Evolutionary conservation across 2,329 filamentous ascomycete species (phyloP).

Genomic region (Tolypocladium endophyticum): DNA sequence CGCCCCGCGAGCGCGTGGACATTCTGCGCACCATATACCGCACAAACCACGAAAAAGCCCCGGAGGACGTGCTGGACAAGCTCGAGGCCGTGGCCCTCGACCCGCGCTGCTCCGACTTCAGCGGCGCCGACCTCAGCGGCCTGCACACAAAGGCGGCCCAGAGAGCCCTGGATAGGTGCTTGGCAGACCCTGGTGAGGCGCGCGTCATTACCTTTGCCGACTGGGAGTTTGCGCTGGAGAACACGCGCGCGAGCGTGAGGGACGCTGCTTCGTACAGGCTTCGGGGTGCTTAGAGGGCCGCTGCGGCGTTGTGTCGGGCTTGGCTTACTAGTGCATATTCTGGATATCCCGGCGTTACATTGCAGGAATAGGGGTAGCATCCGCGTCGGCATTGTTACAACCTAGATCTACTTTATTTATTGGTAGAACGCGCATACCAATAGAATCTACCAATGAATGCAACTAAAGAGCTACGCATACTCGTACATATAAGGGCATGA

Average conservation of each 20-base stretch:
- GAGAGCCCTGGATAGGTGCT: conserved; percentile 32
- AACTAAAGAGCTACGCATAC: neutral
- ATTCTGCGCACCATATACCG: conserved; percentile 64
- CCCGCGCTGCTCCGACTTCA: conserved; percentile 63
- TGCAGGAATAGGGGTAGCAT: neutral
- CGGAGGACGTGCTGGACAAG: conserved; percentile 36
- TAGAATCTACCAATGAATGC: neutral
- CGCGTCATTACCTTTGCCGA: conserved; percentile 26
- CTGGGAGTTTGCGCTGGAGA: conserved; percentile 41
- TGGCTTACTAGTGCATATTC: neutral
- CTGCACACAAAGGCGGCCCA: conserved; percentile 37
- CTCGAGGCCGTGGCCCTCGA: conserved; percentile 58
- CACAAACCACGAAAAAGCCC: conserved; percentile 24
- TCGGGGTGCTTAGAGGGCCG: conserved; percentile 7
- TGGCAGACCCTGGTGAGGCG: conserved; percentile 15
- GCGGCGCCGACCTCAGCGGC: conserved; percentile 50
- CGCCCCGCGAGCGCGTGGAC: conserved; percentile 66
- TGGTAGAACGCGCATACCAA: neutral
- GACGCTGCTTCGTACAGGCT: conserved; percentile 32
- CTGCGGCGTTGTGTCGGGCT: neutral
- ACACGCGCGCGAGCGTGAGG: conserved; percentile 39
- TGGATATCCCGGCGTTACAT: neutral
- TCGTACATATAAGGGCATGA: neutral
- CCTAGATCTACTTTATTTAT: neutral
- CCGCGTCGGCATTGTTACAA: neutral